Evolutionary conservation across 768 basidiomycete genomes (phyloP), one percentile per base, ranked within the genome.

Genomic region (Phlebiopsis flavidoalba): DNA sequence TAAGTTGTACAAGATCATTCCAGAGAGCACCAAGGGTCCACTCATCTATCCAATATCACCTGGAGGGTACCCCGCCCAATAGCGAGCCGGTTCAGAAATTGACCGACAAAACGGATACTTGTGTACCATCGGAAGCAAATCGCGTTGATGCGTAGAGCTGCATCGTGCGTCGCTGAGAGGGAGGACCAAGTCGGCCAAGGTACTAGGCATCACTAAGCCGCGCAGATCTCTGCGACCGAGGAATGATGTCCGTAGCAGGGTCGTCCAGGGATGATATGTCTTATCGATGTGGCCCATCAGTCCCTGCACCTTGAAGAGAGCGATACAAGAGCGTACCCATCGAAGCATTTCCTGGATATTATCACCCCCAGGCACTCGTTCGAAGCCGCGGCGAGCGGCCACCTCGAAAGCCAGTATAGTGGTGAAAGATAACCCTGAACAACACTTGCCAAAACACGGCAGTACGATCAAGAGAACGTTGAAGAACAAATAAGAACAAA

Each of bases 401-500:
- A 31, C 26, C 26, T 31, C 26, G 26, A 31, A 31, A 31, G 26
- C 17, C 12, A 43, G 17, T 8, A 43, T 12, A 43, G 40, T 43
- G 52, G 15, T 19, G n/a, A 49, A 49, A 49, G 48, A 49, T 43
- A 43, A 12, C 48, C 21, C 33, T 43, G 24, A 55, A 55, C 54
- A 45, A 55, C 54, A 55, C 54, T 55, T 55, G 37, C 54, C 54
- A 26, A n/a, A 19, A 52, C 11, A n/a, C 17, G 49, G 48, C 33
- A 40, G 14, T 21, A 2, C 15, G 49, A 43, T 53, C 46, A 43
- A 43, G 17, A 12, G 59, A 60, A 60, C 8, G 59, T 54, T 47
- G 19, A 33, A n/a, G 54, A 55, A 48, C 55, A 50, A 61, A 55
- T 53, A 49, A 4, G 62, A 63, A 57, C 43, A 37, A 56, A n/a